Evolutionary conservation across 306 rosid species (phyloP), one percentile per base, ranked within the genome.

Genomic region (Acmispon strigosus): DNA sequence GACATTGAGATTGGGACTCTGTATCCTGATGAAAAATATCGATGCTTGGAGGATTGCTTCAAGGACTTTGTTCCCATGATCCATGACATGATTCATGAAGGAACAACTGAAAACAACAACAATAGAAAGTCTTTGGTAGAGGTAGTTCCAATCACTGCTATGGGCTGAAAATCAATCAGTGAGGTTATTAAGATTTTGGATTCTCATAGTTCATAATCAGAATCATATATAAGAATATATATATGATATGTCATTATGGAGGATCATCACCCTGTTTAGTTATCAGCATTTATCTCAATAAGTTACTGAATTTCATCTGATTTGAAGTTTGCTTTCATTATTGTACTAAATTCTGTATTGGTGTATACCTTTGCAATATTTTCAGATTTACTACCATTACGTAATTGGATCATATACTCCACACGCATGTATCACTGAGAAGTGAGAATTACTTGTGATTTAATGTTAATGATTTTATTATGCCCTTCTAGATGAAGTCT

Each of bases 11-110:
- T 85, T 16, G 48, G 42, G 15, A 42, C 37, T 27, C 90, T 89
- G 3, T 89, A 85, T 70, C 92, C 96, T 1, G 88, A 78, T 5
- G 96, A 89, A 52, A 63, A 76, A 17, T 69, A 83, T 27, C 73
- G 76, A 76, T 72, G 78, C 57, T 58, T 89, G 80, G 96, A 89
- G 24, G 90, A 89, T 19, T 89, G 92, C 83, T 89, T 75, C 45
- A 45, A 67, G 61, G 90, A 83, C 24, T 86, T 87, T 73, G 71
- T 77, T n/a, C 65, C 39, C 48, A 77, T 69, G 54, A 4, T 66
- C 4, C 24, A 65, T 22, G 78, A 61, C 34, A 69, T 51, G 70
- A 13, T 20, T 39, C 51, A 48, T 17, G 68, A 10, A 42, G 75
- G 8, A 18, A 68, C 22, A 10, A 24, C 5, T 39, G 72, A 81